Percentiles rank a stretch among this genome's conserved stretches.
Conservation (phyloP, 176 grass and related monocot genomes). For the Oryza punctata region DNA sequence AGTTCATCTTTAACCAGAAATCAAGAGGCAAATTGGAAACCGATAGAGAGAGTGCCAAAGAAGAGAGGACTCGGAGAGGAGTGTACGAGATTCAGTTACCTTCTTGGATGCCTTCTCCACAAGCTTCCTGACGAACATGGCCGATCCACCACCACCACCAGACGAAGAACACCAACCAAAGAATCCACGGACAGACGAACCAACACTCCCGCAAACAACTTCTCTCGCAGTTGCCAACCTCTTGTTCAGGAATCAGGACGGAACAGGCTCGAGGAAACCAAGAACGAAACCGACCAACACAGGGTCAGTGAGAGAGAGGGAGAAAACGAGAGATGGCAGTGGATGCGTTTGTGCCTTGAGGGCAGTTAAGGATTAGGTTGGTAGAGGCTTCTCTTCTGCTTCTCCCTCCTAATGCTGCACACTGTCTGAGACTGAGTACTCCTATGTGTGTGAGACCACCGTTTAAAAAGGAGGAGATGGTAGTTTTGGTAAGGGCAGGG, state of each 20-base stretch:
- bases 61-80: not conserved
- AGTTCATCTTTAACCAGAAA: not conserved
- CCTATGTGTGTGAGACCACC: not conserved
- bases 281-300: conserved; percentile 29
- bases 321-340: not conserved
- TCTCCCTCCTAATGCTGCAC: not conserved
- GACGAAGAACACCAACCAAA: not conserved
- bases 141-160: conserved; percentile 14
- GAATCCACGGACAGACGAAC: not conserved
- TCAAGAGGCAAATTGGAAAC: not conserved
- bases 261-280: not conserved
- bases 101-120: conserved; percentile 84
- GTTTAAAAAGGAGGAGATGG: conserved; percentile 15
- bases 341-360: conserved; percentile 12
- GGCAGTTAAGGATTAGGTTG: conserved; percentile 44
- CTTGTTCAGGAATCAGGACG: conserved; percentile 9
- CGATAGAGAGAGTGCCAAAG: not conserved
- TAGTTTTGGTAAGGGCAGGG: not conserved
- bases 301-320: not conserved
- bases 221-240: not conserved
- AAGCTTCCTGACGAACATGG: conserved; percentile 84
- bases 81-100: conserved; percentile 33
- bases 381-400: not conserved
- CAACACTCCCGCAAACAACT: not conserved
- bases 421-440: not conserved